A percentile compares a stretch with the other conserved stretches of the same genome.
These are phyloP conservation scores for Dioscorea zingiberensis DNA, from an alignment of 106 monocot species.

Conservation along the genomic window DNA sequence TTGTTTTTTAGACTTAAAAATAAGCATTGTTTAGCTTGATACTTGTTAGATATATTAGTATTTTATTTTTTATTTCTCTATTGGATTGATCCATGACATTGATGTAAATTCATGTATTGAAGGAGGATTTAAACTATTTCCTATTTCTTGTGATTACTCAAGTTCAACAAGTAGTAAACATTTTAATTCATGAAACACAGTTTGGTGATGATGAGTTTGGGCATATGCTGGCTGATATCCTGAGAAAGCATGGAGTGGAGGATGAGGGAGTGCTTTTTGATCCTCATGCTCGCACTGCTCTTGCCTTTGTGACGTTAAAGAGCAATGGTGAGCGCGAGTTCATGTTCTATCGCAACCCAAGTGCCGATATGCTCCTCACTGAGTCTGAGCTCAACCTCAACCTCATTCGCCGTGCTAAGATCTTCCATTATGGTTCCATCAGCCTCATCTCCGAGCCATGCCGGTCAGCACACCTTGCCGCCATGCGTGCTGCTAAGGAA, in stretches of 20 bases:
- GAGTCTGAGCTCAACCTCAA: constrained; percentile 29
- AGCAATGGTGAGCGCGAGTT: constrained; percentile 37
- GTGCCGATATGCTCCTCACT: constrained; percentile 44
- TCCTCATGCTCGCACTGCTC: constrained; percentile 32
- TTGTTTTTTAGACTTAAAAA: no score
- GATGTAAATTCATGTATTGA: no score
- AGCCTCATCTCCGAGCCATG: constrained; percentile 57
- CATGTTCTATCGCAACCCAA: constrained; percentile 50
- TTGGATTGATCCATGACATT: no score
- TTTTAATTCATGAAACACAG: constrained; percentile 1
- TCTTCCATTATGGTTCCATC: constrained; percentile 66
- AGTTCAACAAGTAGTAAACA: no score
- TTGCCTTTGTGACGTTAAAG: constrained; percentile 35
- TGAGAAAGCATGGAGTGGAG: constrained; percentile 22
- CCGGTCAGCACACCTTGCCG: constrained; percentile 51
- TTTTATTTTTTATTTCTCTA: no score
- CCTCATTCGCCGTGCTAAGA: constrained; percentile 38
- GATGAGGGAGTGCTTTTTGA: constrained; percentile 24
- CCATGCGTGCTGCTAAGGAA: constrained; percentile 52
- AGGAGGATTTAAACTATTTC: neutral
- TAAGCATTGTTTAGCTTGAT: no score
- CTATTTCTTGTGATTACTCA: neutral
- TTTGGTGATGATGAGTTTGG: constrained; percentile 46
- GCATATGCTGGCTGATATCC: constrained; percentile 35
- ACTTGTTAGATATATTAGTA: no score